Base-by-base conservation (phyloP, 129 eudicot species). In the Gnaphalium uliginosum region DNA sequence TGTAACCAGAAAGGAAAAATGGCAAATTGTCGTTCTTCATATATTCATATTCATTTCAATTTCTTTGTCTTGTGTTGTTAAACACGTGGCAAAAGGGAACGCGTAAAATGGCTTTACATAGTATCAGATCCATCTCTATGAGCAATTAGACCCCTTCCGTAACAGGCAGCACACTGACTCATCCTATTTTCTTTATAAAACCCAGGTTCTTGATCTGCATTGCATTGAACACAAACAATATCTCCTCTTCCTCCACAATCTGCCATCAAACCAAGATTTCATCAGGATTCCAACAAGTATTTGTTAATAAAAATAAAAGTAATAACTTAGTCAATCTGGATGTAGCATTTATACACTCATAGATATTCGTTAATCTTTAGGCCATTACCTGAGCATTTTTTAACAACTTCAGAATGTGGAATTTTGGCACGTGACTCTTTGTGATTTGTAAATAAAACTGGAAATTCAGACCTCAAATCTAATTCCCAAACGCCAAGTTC, bases 141-240 rank as follows among this genome's bases (percentile, higher is more conserved):
- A 68, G 98, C 98, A 77, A 90, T 87, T 57, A 94, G 76, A 79
- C 98, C 98, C 84, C 98, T 87, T n/a, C 98, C 98, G 64, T 85
- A 66, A 86, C 98, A 94, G 61, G 81, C 73, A 21, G 96, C 71
- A 74, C 98, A 94, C 77, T 81, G 88, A 59, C 53, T 58, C 98
- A 94, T 91, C 76, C 81, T 93, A 76, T 83, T 82, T 69, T 83
- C 96, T 72, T 87, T 92, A 82, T 86, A 85, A 68, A 73, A 74
- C 53, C 96, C 98, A 43, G 88, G 89, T 60, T 90, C 96, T 81
- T 82, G 79, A 76, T 79, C 90, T 5, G 85, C 85, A 84, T 90
- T 94, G 83, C 98, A 94, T 43, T 80, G 81, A 68, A 81, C 86
- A 79, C 98, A 94, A 35, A 87, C 81, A 46, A 79, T 74, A 76